Conservation (phyloP, 2,329 filamentous ascomycete genomes). For the Fusarium equiseti region DNA sequence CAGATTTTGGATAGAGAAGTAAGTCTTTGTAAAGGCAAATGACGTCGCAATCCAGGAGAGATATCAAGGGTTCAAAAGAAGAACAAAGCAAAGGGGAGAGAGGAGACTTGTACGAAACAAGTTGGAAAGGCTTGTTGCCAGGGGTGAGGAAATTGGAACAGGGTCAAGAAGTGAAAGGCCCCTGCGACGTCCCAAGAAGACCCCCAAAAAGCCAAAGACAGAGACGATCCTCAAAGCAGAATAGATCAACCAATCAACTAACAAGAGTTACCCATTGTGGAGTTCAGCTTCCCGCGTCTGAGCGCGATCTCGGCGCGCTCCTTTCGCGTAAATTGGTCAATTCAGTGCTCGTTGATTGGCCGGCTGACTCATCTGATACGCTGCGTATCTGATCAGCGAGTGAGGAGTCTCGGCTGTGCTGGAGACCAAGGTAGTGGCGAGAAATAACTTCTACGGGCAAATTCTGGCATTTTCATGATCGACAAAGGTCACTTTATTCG, state of each 20-base stretch:
- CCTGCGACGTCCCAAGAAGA: background rate
- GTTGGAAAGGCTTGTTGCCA: constrained; percentile 30
- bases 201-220: constrained; percentile 15
- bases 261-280: constrained; percentile 27
- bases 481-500: background rate
- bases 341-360: constrained; percentile 16
- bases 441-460: background rate
- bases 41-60: constrained; percentile 32
- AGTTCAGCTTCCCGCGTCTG: constrained; percentile 7
- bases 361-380: constrained; percentile 37
- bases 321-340: constrained; percentile 50
- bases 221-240: constrained; percentile 14
- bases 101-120: constrained; percentile 18
- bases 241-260: constrained; percentile 17
- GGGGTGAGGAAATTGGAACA: constrained; percentile 27
- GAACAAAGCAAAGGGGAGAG: constrained; percentile 26
- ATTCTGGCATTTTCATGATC: constrained; percentile 20
- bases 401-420: background rate
- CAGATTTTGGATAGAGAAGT: constrained; percentile 4
- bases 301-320: constrained; percentile 44
- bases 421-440: constrained; percentile 33
- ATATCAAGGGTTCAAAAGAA: constrained; percentile 35
- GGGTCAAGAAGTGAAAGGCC: constrained; percentile 20
- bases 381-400: constrained; percentile 18
- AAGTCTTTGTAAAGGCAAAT: constrained; percentile 9